These are phyloP conservation scores for Onygenales sp. DNA, from an alignment of 2,329 filamentous ascomycete species.

Conservation along the genomic window DNA sequence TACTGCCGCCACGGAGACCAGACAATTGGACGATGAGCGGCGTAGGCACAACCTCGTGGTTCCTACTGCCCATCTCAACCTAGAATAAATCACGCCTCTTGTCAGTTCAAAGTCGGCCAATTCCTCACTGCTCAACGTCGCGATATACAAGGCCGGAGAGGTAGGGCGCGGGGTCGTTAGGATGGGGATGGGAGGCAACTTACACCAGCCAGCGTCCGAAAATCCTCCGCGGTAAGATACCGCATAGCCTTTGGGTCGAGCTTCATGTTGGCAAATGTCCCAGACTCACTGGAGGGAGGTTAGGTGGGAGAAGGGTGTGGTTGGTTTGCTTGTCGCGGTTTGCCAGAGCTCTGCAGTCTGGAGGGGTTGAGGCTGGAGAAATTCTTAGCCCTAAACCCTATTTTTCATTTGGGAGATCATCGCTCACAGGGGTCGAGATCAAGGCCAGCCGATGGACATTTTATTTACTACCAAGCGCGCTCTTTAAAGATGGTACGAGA, in stretches of 20 bases:
- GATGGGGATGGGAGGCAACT: conserved; percentile 17
- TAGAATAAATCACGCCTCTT: conserved; percentile 26
- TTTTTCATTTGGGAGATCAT: conserved; percentile 17
- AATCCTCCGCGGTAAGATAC: conserved; percentile 86
- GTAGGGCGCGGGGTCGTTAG: background rate
- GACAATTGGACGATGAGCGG: conserved; percentile 76
- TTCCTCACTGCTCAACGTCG: background rate
- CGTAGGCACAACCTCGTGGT: conserved; percentile 94
- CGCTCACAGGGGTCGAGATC: too few species aligned
- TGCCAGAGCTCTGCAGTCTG: background rate
- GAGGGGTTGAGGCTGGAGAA: conserved; percentile 12
- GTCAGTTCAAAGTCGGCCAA: background rate
- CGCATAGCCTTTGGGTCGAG: conserved; percentile 89
- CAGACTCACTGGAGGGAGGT: background rate
- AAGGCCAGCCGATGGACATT: too few species aligned
- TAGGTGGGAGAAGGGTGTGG: background rate
- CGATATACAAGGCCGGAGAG: background rate
- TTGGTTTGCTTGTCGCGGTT: background rate
- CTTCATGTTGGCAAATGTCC: conserved; percentile 57
- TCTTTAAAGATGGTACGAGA: too few species aligned
- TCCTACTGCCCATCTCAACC: conserved; percentile 90
- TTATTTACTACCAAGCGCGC: too few species aligned
- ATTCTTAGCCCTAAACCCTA: conserved; percentile 31
- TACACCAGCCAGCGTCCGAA: conserved; percentile 89
- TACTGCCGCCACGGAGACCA: conserved; percentile 65